Percentiles rank a stretch among this genome's conserved stretches.
Conservation (phyloP, 1,139 yeast genomes). For the Yamadazyma kanchanaburiensis region DNA sequence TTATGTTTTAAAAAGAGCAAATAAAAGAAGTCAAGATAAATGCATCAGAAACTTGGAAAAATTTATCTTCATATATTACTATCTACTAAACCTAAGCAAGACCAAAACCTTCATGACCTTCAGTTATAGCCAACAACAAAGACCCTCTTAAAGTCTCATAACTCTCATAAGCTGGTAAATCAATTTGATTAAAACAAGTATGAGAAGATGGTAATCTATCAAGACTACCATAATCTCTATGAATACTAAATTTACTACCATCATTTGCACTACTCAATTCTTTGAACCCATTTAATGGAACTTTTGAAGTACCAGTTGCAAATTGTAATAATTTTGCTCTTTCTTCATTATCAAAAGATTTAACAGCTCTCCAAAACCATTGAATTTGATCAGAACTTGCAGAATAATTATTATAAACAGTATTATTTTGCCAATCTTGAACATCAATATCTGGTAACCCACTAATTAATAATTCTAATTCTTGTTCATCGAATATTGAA, state of each 20-base stretch:
- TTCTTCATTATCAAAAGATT: conserved; percentile 91
- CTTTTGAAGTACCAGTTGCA: conserved; percentile 97
- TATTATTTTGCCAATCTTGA: conserved; percentile 90
- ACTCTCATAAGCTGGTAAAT: conserved; percentile 87
- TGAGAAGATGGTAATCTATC: conserved; percentile 94
- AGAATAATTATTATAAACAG: conserved; percentile 79
- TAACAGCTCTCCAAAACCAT: conserved; percentile 98
- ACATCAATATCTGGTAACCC: conserved; percentile 97
- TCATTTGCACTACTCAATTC: conserved; percentile 90
- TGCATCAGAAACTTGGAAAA: no score
- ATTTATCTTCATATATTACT: no score
- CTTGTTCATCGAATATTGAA: conserved; percentile 92
- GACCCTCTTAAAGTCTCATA: conserved; percentile 85
- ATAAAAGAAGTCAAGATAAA: no score
- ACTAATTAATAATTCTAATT: conserved; percentile 83
- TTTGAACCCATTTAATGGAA: conserved; percentile 91
- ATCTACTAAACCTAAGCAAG: no score
- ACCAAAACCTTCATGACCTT: conserved; percentile 97
- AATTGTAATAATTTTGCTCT: conserved; percentile 91
- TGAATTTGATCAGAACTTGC: conserved; percentile 84
- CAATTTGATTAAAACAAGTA: conserved; percentile 94
- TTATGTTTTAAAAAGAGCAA: no score
- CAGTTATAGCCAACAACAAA: conserved; percentile 80
- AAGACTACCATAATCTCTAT: conserved; percentile 80
- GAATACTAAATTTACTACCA: conserved; percentile 81